Evolutionary conservation across 352 stramenopile species (phyloP).

Genomic region (Phytophthora capsici): DNA sequence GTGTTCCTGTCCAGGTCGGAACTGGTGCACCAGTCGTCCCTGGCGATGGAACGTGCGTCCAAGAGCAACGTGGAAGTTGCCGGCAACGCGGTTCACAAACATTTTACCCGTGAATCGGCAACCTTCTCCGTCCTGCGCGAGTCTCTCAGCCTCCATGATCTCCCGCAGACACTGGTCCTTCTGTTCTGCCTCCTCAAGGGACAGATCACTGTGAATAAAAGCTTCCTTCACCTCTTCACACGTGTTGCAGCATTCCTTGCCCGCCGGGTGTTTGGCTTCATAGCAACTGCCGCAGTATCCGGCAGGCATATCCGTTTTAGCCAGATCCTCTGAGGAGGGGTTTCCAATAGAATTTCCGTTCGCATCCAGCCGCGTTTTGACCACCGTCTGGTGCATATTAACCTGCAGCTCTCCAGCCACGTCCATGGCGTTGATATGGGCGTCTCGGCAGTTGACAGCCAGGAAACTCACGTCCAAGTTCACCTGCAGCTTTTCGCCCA

Average conservation of each 20-base stretch:
- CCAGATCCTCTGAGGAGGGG: slow-evolving; percentile 45
- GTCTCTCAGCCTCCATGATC: slow-evolving; percentile 61
- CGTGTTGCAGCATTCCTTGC: slow-evolving; percentile 83
- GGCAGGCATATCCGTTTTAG: slow-evolving; percentile 56
- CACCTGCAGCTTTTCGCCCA: slow-evolving; percentile 96
- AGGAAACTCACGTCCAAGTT: slow-evolving; percentile 99
- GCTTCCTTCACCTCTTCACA: slow-evolving; percentile 87
- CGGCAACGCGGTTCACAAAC: slow-evolving; percentile 85
- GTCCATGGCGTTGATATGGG: slow-evolving; percentile 99
- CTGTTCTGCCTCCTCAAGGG: slow-evolving; percentile 75
- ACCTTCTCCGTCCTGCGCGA: slow-evolving; percentile 80
- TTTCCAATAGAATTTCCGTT: slow-evolving; percentile 74
- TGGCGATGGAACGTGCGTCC: slow-evolving; percentile 84
- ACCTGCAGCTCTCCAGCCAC: slow-evolving; percentile 98
- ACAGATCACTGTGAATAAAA: slow-evolving; percentile 75
- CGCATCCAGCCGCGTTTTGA: slow-evolving; percentile 91
- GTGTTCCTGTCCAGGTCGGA: slow-evolving; percentile 77
- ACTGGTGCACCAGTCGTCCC: slow-evolving; percentile 83
- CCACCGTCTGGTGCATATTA: slow-evolving; percentile 95
- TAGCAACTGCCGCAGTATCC: slow-evolving; percentile 98
- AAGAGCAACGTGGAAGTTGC: slow-evolving; percentile 87
- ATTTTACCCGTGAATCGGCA: slow-evolving; percentile 84
- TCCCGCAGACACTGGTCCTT: slow-evolving; percentile 86
- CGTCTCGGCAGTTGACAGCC: slow-evolving; percentile 95
- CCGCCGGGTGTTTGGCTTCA: slow-evolving; percentile 76